Evolutionary conservation across 1,284 basidiomycete species (phyloP).

Genomic region (Stereum hirsutum): DNA sequence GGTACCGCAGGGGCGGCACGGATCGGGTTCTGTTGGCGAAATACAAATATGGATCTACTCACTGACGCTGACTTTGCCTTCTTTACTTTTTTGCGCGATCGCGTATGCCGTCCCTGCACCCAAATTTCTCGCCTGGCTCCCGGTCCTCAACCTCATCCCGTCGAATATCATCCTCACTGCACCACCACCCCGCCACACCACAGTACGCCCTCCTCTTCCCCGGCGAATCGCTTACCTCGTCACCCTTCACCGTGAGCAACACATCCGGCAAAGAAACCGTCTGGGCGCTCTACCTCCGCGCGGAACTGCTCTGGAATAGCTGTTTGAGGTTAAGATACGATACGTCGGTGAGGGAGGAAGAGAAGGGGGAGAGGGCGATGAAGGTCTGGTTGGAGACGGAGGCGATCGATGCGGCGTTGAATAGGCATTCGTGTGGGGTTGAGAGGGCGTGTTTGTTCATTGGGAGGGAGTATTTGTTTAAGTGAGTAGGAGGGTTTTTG

Average conservation of each 20-base stretch:
- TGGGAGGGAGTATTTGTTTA: slow-evolving; percentile 67
- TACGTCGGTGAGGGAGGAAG: slow-evolving; percentile 27
- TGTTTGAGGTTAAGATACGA: slow-evolving; percentile 53
- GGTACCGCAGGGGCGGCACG: no score
- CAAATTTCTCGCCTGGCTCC: no score
- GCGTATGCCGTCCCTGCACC: no score
- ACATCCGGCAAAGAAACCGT: slow-evolving; percentile 47
- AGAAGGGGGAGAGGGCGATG: slow-evolving; percentile 54
- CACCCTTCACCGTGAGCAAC: slow-evolving; percentile 13
- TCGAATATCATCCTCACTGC: no score
- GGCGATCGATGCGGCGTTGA: slow-evolving; percentile 49
- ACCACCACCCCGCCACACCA: background rate
- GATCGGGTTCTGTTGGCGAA: no score
- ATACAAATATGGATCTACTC: no score
- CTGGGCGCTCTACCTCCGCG: slow-evolving; percentile 63
- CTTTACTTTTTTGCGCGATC: no score
- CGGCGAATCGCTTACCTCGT: slow-evolving; percentile 39
- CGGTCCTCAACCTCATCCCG: background rate
- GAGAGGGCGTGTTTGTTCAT: slow-evolving; percentile 61
- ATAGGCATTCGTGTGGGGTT: slow-evolving; percentile 54
- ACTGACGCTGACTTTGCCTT: slow-evolving; percentile 1
- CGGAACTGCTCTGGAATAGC: slow-evolving; percentile 62
- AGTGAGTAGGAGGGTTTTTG: slow-evolving; percentile 47
- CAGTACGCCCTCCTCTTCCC: slow-evolving; percentile 66
- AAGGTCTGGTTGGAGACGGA: slow-evolving; percentile 67